Evolutionary conservation across 306 rosid species (phyloP).

Genomic region (Vicia sativa): DNA sequence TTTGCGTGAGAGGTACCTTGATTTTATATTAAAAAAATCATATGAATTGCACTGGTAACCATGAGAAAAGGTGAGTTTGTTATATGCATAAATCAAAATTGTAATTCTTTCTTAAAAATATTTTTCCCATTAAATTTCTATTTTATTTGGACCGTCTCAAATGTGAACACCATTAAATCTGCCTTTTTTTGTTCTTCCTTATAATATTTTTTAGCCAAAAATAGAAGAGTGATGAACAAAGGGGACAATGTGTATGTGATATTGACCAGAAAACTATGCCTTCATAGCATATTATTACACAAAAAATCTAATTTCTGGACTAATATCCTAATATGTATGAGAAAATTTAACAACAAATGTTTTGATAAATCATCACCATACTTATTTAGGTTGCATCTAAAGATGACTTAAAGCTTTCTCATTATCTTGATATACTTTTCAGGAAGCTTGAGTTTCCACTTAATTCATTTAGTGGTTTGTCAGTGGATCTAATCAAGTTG

Average conservation of each 20-base stretch:
- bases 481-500: constrained; percentile 52
- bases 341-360: too few relatives aligned
- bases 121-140: too few relatives aligned
- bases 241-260: neutral
- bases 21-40: too few relatives aligned
- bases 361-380: too few relatives aligned
- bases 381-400: neutral
- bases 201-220: neutral
- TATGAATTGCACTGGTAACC: too few relatives aligned
- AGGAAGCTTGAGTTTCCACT: constrained; percentile 42
- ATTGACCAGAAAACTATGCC: neutral
- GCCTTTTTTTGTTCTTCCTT: neutral
- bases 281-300: neutral
- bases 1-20: too few relatives aligned
- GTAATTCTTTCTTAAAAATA: too few relatives aligned
- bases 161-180: too few relatives aligned
- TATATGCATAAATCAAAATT: too few relatives aligned
- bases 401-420: constrained; percentile 17
- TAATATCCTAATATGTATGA: neutral
- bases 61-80: too few relatives aligned
- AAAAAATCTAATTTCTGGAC: neutral
- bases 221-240: neutral
- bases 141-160: too few relatives aligned
- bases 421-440: constrained; percentile 41
- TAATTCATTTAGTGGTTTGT: constrained; percentile 57